These are phyloP conservation scores for Botrytis fabae DNA, from an alignment of 2,329 filamentous ascomycete genomes.

Conservation along the genomic window DNA sequence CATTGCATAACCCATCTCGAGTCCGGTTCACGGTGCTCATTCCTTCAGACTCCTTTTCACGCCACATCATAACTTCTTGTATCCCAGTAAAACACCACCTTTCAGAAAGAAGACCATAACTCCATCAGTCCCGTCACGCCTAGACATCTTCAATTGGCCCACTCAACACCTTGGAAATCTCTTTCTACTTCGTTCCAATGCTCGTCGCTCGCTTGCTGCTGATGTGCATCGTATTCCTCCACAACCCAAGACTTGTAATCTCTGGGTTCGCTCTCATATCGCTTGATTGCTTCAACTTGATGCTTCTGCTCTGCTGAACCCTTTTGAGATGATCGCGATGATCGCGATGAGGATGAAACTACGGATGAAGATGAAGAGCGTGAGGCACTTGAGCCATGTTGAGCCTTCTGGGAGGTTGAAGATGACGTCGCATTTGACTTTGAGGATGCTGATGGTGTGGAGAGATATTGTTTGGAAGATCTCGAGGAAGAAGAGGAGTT, in stretches of 20 bases:
- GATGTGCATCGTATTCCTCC: constrained; percentile 29
- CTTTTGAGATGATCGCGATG: background rate
- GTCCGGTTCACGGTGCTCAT: background rate
- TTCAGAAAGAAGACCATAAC: background rate
- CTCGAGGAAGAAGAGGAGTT: constrained; percentile 2
- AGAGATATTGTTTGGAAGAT: constrained; percentile 2
- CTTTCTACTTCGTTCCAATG: constrained; percentile 22
- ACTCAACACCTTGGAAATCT: constrained; percentile 17
- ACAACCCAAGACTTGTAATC: constrained; percentile 29
- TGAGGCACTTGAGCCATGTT: background rate
- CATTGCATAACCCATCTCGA: background rate
- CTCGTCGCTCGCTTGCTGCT: constrained; percentile 24
- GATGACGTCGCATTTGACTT: constrained; percentile 8
- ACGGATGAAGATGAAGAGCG: background rate
- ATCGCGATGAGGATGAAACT: background rate
- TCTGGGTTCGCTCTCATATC: constrained; percentile 24
- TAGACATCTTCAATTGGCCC: background rate
- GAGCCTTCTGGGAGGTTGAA: constrained; percentile 10
- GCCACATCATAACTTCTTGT: background rate
- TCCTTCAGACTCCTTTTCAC: too few relatives aligned
- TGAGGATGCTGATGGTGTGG: constrained; percentile 3
- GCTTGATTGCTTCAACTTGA: constrained; percentile 2
- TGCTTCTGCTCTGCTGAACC: background rate
- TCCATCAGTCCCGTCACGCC: background rate
- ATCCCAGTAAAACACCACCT: background rate